These are phyloP conservation scores for Fragaria vesca DNA, from an alignment of 306 rosid species.

Conservation along the genomic window DNA sequence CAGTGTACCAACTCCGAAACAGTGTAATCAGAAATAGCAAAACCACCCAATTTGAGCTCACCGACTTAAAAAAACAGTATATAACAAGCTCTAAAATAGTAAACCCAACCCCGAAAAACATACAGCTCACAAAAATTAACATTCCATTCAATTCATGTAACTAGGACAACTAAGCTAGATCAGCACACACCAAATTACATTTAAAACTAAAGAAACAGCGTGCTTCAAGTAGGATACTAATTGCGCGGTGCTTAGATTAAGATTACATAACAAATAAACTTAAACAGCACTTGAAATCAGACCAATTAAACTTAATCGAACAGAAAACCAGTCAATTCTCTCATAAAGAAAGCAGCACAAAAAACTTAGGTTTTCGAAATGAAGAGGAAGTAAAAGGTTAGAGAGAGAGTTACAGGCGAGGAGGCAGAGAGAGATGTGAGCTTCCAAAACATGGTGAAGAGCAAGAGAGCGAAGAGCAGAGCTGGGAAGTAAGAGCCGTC, in stretches of 20 bases:
- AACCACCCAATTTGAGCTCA: not conserved
- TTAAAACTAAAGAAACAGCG: not conserved
- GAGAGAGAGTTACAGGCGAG: conserved; percentile 79
- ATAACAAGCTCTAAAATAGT: not conserved
- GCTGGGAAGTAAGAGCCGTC: conserved; percentile 35
- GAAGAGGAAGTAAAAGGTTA: not conserved
- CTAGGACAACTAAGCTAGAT: conserved; percentile 23
- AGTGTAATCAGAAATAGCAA: not conserved
- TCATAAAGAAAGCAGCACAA: not conserved
- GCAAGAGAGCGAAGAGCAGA: conserved; percentile 19
- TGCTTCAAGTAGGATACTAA: not conserved
- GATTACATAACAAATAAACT: conserved; percentile 10
- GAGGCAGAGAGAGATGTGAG: conserved; percentile 85
- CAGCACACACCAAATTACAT: conserved; percentile 15
- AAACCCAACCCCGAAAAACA: conserved; percentile 1
- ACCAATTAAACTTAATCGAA: not conserved
- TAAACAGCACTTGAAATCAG: conserved; percentile 13
- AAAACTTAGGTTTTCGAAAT: not conserved
- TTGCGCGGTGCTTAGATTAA: conserved; percentile 6
- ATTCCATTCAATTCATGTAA: conserved; percentile 14
- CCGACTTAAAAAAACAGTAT: not conserved
- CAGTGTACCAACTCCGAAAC: not conserved
- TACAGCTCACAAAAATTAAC: not conserved
- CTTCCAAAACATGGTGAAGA: conserved; percentile 94
- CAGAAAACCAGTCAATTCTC: conserved; percentile 16